Evolutionary conservation across 2,329 filamentous ascomycete species (phyloP), one percentile per base, ranked within the genome.

Genomic region (Raffaelea albimanens): DNA sequence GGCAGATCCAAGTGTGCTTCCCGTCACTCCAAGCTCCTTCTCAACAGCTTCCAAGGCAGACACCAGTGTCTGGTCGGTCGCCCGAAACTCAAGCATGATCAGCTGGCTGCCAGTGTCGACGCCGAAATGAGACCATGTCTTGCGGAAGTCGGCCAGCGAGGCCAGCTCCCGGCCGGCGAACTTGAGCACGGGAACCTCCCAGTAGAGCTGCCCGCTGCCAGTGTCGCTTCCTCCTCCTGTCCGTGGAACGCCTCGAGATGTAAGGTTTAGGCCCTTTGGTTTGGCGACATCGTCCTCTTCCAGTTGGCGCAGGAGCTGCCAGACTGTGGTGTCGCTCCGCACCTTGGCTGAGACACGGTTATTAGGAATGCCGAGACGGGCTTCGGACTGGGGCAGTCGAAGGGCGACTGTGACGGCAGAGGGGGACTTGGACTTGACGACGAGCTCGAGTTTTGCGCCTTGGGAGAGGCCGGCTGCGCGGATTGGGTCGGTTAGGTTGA

Each of bases 401-500:
- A 98, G 70, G n/a, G 87, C 91, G 39, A 98, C 84, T 38, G 85
- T 89, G 48, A 98, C 84, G 43, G 85, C 84, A 2, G 87, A 83
- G 1, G 90, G 85, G 0, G 89, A 93, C 49, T 87, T 86, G 41
- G 90, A 93, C 50, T 85, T 82, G 60, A 87, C 82, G 20, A 96
- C 84, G 44, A 98, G 85, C 61, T 97, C 90, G 50, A 98, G 80
- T 61, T 94, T 95, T 50, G 93, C 91, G 52, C 93, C 93, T 34
- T 87, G 78, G 13, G 77, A 73, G 5, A 98, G 82, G 44, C 89
- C 87, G 5, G 89, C 85, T 23, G 91, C 80, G 43, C 91, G 83
- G 62, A 90, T 87, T 39, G 87, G 84, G 48, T 88, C 76, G 7
- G 89, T 91, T 9, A 98, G 76, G 59, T 96, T 89, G 50, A 98